A percentile compares a stretch with the other conserved stretches of the same genome.
phyloP scores from a whole-genome alignment of 495 filamentous ascomycete genomes.

The Penicillium samsonianum region DNA sequence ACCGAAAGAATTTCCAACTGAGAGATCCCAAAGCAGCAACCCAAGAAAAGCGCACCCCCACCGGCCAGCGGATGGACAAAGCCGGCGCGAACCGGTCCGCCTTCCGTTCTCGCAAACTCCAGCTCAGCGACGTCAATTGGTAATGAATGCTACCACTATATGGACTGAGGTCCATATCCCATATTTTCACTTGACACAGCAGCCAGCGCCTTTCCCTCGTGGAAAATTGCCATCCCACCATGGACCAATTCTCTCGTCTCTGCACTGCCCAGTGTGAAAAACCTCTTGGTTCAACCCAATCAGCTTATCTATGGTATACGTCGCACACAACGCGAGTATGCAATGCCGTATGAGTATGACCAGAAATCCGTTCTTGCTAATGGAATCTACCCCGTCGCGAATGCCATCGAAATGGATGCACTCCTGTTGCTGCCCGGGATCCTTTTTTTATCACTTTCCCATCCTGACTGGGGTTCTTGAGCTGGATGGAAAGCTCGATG shows the following conservation, averaged over 20 bases:
- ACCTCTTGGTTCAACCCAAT: slow-evolving; percentile 6
- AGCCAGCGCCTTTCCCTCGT: background rate
- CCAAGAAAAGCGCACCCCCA: slow-evolving; percentile 41
- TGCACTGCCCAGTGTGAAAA: background rate
- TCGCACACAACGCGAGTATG: slow-evolving; percentile 1
- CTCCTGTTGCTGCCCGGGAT: background rate
- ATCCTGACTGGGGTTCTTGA: background rate
- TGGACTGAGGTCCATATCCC: slow-evolving; percentile 8
- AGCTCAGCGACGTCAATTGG: slow-evolving; percentile 97
- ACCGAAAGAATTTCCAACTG: slow-evolving; percentile 7
- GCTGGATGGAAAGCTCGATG: background rate
- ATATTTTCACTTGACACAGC: slow-evolving; percentile 9
- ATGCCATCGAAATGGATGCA: slow-evolving; percentile 2
- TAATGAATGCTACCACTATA: slow-evolving; percentile 44
- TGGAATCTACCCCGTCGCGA: background rate
- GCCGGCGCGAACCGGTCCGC: slow-evolving; percentile 69
- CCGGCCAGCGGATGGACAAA: slow-evolving; percentile 59
- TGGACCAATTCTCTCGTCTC: background rate
- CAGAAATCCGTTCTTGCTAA: background rate
- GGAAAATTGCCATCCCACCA: background rate
- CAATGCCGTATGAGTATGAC: background rate
- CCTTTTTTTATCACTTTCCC: background rate
- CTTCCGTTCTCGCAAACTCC: slow-evolving; percentile 86
- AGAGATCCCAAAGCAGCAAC: slow-evolving; percentile 17
- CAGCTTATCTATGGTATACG: background rate